Conservation (phyloP, 805 yeast genomes). For the Nakazawaea laoshanensis region DNA sequence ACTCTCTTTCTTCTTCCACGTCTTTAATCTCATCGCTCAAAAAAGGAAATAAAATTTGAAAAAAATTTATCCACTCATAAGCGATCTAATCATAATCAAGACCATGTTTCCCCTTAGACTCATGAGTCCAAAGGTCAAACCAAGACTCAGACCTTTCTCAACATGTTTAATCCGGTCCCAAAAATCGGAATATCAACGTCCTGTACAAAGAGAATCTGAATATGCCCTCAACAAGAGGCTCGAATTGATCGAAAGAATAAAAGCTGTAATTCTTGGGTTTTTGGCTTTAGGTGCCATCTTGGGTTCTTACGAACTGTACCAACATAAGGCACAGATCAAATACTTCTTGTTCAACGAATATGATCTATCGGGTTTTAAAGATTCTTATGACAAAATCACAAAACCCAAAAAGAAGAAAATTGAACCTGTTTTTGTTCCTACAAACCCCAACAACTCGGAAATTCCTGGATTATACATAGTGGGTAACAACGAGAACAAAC, state of each 20-base stretch:
- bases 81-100: too few relatives aligned
- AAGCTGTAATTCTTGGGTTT: constrained; percentile 36
- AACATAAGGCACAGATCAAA: constrained; percentile 32
- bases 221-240: constrained; percentile 21
- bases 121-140: too few relatives aligned
- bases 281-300: constrained; percentile 28
- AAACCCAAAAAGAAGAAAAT: constrained; percentile 15
- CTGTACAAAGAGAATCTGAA: constrained; percentile 6
- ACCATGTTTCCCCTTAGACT: too few relatives aligned
- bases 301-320: constrained; percentile 29
- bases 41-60: too few relatives aligned
- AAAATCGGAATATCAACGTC: too few relatives aligned
- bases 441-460: constrained; percentile 27
- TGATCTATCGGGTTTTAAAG: constrained; percentile 27
- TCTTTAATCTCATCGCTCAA: too few relatives aligned
- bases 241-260: constrained; percentile 34
- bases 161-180: too few relatives aligned
- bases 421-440: constrained; percentile 16
- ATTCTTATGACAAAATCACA: constrained; percentile 24
- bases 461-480: constrained; percentile 57
- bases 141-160: too few relatives aligned
- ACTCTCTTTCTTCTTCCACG: too few relatives aligned
- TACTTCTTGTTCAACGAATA: constrained; percentile 23
- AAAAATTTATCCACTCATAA: too few relatives aligned
- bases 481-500: constrained; percentile 44